Conservation (phyloP, 345 rosid species). For the Eucalyptus globulus region DNA sequence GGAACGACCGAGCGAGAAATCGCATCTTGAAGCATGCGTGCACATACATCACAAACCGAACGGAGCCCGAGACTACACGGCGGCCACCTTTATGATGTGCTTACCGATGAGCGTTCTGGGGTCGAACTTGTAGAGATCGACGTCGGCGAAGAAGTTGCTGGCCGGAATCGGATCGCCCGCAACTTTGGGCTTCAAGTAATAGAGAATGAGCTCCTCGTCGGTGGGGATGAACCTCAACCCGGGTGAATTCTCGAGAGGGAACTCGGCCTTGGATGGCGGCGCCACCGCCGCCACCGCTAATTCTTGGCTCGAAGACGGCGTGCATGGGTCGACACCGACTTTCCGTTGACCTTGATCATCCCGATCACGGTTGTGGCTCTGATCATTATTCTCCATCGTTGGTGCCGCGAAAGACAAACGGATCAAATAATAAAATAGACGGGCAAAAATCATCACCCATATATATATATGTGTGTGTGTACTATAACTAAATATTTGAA, state of each 20-base stretch:
- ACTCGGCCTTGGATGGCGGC: neutral
- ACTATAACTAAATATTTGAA: no score
- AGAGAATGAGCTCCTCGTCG: neutral
- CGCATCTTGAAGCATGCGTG: neutral
- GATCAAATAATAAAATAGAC: no score
- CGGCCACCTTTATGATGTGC: neutral
- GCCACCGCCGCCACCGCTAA: neutral
- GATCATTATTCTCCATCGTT: neutral
- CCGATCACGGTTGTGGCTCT: neutral
- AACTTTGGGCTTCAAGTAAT: neutral
- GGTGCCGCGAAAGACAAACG: no score
- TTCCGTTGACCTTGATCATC: neutral
- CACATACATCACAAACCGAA: neutral
- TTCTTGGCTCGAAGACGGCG: neutral
- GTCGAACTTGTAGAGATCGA: neutral
- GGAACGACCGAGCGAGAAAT: neutral
- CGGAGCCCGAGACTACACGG: neutral
- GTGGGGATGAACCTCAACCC: neutral
- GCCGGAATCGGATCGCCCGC: neutral
- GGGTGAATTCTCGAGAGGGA: neutral
- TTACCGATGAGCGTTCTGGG: neutral
- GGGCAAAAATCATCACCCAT: neutral
- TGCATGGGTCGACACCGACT: neutral
- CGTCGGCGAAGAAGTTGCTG: neutral
- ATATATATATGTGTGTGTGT: no score